Percentiles rank a stretch among this genome's conserved stretches.
phyloP scores from a whole-genome alignment of 768 basidiomycete genomes.

The Vararia minispora region DNA sequence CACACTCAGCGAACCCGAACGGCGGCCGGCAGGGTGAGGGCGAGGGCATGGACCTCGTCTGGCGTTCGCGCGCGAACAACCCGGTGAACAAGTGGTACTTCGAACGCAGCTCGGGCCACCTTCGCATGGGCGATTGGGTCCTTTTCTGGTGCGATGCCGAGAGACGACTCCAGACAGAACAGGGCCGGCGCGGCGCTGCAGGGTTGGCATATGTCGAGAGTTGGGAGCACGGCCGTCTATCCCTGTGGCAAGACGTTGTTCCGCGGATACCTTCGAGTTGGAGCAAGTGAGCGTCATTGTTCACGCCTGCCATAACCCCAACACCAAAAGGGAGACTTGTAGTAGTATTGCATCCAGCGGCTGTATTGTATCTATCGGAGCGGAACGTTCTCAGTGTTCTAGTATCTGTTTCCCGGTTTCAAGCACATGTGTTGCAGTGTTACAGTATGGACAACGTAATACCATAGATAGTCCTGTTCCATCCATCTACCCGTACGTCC shows the following conservation, averaged over 20 bases:
- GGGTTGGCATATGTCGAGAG: slow-evolving; percentile 63
- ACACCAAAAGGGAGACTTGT: no score
- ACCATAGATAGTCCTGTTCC: no score
- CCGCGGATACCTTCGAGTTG: slow-evolving; percentile 71
- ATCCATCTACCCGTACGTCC: no score
- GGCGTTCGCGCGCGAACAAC: slow-evolving; percentile 88
- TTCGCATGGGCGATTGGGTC: slow-evolving; percentile 79
- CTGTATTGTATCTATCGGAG: no score
- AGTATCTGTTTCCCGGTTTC: no score
- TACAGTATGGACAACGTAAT: no score
- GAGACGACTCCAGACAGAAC: slow-evolving; percentile 63
- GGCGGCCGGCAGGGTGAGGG: slow-evolving; percentile 86
- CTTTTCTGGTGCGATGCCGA: slow-evolving; percentile 99
- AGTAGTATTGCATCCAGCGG: no score
- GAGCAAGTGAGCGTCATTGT: slow-evolving; percentile 38
- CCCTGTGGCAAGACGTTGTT: slow-evolving; percentile 57
- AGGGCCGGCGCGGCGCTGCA: slow-evolving; percentile 49
- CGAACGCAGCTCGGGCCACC: slow-evolving; percentile 86
- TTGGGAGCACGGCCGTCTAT: slow-evolving; percentile 66
- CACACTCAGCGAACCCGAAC: slow-evolving; percentile 90
- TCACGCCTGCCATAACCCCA: no score
- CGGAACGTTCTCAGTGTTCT: no score
- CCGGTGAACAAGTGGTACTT: slow-evolving; percentile 99
- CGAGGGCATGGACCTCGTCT: slow-evolving; percentile 89
- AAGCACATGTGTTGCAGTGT: no score